Evolutionary conservation across 441 rosid genomes (phyloP).

Genomic region (Gossypium laxum): DNA sequence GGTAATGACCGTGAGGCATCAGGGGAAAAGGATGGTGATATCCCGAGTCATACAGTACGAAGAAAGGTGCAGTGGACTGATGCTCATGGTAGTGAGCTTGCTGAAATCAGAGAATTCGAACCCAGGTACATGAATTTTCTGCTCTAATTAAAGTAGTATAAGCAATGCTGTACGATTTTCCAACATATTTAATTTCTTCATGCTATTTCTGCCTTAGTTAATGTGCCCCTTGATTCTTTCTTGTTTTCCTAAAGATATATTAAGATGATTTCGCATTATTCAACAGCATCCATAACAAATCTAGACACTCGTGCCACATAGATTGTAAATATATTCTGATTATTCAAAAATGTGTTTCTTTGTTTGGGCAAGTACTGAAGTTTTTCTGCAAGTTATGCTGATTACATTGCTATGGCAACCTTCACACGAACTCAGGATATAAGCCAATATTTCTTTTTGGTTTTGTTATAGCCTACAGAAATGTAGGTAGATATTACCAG

Average conservation of each 20-base stretch:
- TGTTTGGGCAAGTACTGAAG: neutral
- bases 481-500: neutral
- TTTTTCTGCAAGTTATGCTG: neutral
- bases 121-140: slow-evolving; percentile 54
- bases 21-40: slow-evolving; percentile 32
- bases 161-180: neutral
- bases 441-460: neutral
- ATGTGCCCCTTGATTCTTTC: neutral
- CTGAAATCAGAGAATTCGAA: slow-evolving; percentile 80
- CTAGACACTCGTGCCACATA: too few relatives aligned
- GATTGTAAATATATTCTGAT: neutral
- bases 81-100: slow-evolving; percentile 72
- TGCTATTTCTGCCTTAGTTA: neutral
- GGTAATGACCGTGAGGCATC: slow-evolving; percentile 28
- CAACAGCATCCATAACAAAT: neutral
- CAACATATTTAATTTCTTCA: neutral
- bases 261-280: neutral
- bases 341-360: neutral
- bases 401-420: neutral
- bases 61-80: slow-evolving; percentile 96
- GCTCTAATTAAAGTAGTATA: slow-evolving; percentile 1
- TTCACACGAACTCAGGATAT: neutral
- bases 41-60: slow-evolving; percentile 39
- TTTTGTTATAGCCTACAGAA: neutral
- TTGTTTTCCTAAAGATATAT: neutral